Base-by-base conservation (phyloP, 257 asterid species). In the Capsicum chinense region DNA sequence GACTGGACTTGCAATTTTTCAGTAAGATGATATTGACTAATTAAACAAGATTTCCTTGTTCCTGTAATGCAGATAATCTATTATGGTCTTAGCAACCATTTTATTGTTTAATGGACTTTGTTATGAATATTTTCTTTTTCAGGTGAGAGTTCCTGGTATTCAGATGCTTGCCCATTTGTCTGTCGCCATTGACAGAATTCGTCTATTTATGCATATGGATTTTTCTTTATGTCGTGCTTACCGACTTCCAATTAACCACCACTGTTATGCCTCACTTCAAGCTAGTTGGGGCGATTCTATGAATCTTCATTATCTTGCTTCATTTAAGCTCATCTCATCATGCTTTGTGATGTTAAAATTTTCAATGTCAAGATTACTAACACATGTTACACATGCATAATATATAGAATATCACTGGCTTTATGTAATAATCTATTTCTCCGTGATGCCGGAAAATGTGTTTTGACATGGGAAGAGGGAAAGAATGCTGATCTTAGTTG, bases 41-140 rank as follows among this genome's bases (percentile, higher is more conserved):
- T 76, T 13, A 76, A 21, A 13, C 63, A 52, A 76, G n/a, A 76
- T 50, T 52, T 52, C 81, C 81, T 50, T 76, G 44, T 54, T 76
- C 81, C 26, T 50, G 81, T 7, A 52, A 50, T 76, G 47, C 81
- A 76, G 81, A 52, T 76, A 76, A 52, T 37, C 48, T 76, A 17
- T 44, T 42, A 70, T 5, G 26, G 47, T 76, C 19, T 76, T 21
- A 56, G 26, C 81, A 52, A 21, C n/a, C 39, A 0, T 26, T 26
- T 48, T 52, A 37, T 21, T 52, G 63, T 52, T 76, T 26, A 52
- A 50, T 76, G 81, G 81, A 76, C 63, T 76, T 47, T 26, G 63
- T 26, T 26, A 26, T 26, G 33, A 26, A 26, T 26, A 26, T 26
- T 26, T 26, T 26, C 33, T 26, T 26, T 26, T 26, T 26, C 33